Conservation (phyloP, 1,139 yeast genomes). For the Hyphopichia khmerensis region DNA sequence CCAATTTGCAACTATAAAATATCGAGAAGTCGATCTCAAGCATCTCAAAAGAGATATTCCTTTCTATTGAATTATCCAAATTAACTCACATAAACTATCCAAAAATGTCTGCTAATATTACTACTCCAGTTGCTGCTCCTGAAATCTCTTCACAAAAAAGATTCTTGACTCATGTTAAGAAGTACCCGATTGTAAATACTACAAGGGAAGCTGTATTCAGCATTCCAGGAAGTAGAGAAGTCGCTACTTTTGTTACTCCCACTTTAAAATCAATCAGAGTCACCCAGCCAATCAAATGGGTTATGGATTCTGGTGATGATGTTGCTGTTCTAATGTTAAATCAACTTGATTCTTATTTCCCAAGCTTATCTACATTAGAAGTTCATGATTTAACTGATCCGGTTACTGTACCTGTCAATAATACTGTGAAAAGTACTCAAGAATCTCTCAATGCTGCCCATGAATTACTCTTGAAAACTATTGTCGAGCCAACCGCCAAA, state of each 20-base stretch:
- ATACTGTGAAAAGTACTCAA: slow-evolving; percentile 30
- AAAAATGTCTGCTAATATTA: slow-evolving; percentile 7
- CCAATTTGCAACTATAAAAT: background rate
- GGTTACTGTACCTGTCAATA: slow-evolving; percentile 39
- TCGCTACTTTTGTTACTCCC: slow-evolving; percentile 14
- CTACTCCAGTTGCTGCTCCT: slow-evolving; percentile 2
- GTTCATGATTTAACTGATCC: slow-evolving; percentile 42
- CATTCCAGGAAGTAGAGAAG: slow-evolving; percentile 19
- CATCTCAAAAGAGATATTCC: background rate
- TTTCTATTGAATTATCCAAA: slow-evolving; percentile 1
- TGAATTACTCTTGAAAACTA: slow-evolving; percentile 13
- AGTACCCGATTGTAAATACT: slow-evolving; percentile 24
- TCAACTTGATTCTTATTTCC: slow-evolving; percentile 33
- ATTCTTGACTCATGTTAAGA: slow-evolving; percentile 18
- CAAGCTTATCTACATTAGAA: slow-evolving; percentile 38
- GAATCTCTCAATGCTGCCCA: slow-evolving; percentile 28
- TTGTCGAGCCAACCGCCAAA: slow-evolving; percentile 47
- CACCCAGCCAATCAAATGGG: slow-evolving; percentile 25
- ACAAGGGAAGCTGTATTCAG: slow-evolving; percentile 15
- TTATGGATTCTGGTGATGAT: slow-evolving; percentile 25
- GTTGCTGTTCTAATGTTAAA: slow-evolving; percentile 32
- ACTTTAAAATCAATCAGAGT: slow-evolving; percentile 16
- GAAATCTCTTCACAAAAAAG: slow-evolving; percentile 9
- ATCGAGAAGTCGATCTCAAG: background rate
- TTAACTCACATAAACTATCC: slow-evolving; percentile 1